Evolutionary conservation across 78 protist species (phyloP).

Genomic region (Mantamonas sphyraenae): DNA sequence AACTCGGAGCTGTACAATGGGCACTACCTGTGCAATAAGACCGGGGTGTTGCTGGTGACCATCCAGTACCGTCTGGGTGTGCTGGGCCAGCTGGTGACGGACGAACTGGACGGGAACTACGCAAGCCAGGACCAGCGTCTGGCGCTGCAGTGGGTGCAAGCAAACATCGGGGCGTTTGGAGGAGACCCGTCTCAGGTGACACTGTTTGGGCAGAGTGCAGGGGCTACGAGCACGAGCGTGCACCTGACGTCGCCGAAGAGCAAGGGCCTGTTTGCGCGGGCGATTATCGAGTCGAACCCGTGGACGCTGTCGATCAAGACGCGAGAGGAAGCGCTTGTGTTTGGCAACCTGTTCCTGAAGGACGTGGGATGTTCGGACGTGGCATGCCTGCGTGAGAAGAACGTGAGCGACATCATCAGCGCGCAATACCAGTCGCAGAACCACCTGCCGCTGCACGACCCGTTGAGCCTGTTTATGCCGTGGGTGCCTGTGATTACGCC

Average conservation of each 20-base stretch:
- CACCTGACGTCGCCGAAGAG: conserved; percentile 34
- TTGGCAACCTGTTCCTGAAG: no score
- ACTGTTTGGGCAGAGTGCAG: conserved; percentile 71
- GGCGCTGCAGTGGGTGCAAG: conserved; percentile 67
- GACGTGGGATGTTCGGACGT: no score
- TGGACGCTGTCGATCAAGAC: no score
- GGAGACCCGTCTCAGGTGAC: conserved; percentile 71
- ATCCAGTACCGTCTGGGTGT: conserved; percentile 41
- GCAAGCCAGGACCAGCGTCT: conserved; percentile 59
- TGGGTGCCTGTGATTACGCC: no score
- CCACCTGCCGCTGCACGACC: no score
- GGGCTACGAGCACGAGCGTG: conserved; percentile 45
- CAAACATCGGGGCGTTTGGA: conserved; percentile 71
- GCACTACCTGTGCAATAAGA: neutral
- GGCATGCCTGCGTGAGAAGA: no score
- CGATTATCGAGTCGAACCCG: conserved; percentile 19
- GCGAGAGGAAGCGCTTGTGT: no score
- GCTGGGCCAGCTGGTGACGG: conserved; percentile 7
- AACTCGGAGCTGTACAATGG: conserved; percentile 3
- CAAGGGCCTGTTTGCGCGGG: conserved; percentile 39
- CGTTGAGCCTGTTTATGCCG: no score
- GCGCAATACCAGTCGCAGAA: no score
- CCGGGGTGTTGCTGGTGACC: conserved; percentile 12
- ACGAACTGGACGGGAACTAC: conserved; percentile 47
- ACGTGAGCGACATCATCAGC: no score